These are phyloP conservation scores for Penicillium sp. DNA, from an alignment of 2,329 filamentous ascomycete genomes.

Conservation along the genomic window DNA sequence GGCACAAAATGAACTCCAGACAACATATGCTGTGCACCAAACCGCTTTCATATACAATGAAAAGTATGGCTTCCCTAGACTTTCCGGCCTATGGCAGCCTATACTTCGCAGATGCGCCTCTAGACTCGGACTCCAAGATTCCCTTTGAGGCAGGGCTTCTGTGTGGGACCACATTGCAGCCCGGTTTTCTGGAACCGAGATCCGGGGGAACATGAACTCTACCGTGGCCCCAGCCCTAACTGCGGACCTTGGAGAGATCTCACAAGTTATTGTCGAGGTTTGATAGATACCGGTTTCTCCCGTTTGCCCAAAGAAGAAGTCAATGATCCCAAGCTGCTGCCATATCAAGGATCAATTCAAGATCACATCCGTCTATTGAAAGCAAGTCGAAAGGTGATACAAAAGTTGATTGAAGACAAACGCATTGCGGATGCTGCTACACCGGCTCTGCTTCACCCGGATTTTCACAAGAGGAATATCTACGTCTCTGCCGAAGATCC, in stretches of 20 bases:
- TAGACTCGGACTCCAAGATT: constrained; percentile 21
- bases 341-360: constrained; percentile 19
- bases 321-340: constrained; percentile 2
- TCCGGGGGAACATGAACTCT: constrained; percentile 12
- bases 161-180: constrained; percentile 33
- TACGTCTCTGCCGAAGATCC: constrained; percentile 32
- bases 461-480: constrained; percentile 36
- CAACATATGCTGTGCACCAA: constrained; percentile 37
- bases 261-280: constrained; percentile 15
- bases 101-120: constrained; percentile 31
- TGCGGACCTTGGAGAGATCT: constrained; percentile 24
- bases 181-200: constrained; percentile 19
- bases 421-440: constrained; percentile 18
- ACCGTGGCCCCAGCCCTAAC: constrained; percentile 19
- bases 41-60: constrained; percentile 27
- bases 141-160: constrained; percentile 31
- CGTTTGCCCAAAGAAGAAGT: constrained; percentile 17
- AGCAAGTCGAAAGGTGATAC: constrained; percentile 14
- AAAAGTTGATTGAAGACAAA: constrained; percentile 21
- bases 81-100: constrained; percentile 43
- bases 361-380: constrained; percentile 4
- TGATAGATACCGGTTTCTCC: constrained; percentile 24
- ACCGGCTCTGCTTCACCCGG: constrained; percentile 28
- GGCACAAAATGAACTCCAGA: constrained; percentile 32
- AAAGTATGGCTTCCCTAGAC: constrained; percentile 31